phyloP scores from a whole-genome alignment of 495 filamentous ascomycete species.

The Pyrenula aspistea region DNA sequence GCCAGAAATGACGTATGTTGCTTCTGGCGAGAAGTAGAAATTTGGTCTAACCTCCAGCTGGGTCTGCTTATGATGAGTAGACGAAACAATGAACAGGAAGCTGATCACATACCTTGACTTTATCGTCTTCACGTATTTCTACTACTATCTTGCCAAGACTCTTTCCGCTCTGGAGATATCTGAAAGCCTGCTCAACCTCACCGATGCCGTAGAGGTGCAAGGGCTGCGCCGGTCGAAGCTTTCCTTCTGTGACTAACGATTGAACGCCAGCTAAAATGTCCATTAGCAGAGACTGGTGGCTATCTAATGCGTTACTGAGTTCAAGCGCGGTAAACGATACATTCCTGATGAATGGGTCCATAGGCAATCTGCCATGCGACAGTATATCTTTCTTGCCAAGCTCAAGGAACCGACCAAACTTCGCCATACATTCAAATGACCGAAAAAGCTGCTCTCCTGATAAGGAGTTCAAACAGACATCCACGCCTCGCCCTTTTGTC shows the following conservation, averaged over 20 bases:
- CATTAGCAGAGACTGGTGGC: neutral
- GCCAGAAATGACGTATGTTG: constrained; percentile 23
- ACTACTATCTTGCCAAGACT: constrained; percentile 8
- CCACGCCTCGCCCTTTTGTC: constrained; percentile 44
- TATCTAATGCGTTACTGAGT: constrained; percentile 4
- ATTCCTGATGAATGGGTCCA: constrained; percentile 18
- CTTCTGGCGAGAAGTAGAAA: constrained; percentile 4
- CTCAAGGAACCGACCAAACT: constrained; percentile 28
- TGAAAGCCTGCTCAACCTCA: constrained; percentile 26
- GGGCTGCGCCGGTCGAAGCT: constrained; percentile 6
- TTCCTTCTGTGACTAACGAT: neutral
- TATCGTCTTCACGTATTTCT: constrained; percentile 3
- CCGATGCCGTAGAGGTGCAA: constrained; percentile 19
- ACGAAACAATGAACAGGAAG: neutral
- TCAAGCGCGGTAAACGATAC: constrained; percentile 24
- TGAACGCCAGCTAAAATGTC: neutral
- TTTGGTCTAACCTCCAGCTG: neutral
- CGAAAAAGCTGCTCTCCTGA: constrained; percentile 27
- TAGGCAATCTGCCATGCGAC: constrained; percentile 13
- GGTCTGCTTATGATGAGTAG: neutral
- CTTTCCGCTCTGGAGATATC: constrained; percentile 9
- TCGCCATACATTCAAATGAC: constrained; percentile 36
- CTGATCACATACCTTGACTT: constrained; percentile 2
- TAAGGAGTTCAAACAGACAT: constrained; percentile 40
- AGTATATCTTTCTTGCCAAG: constrained; percentile 38